These are phyloP conservation scores for Dendrothele bispora DNA, from an alignment of 768 basidiomycete genomes.

Conservation along the genomic window DNA sequence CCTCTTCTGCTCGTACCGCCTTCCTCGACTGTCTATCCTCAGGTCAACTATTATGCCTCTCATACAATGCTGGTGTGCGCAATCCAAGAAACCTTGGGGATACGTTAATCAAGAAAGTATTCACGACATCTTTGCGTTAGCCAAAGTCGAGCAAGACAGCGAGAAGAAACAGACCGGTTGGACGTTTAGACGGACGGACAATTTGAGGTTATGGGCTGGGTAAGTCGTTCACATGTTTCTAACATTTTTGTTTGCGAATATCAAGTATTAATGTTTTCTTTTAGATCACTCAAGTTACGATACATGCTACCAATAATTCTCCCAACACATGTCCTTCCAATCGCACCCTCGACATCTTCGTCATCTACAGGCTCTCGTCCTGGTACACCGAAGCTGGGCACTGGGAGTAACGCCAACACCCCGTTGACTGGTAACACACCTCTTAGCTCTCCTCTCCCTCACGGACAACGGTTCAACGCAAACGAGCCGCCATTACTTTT, in stretches of 20 bases:
- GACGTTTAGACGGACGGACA: slow-evolving; percentile 87
- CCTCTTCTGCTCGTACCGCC: slow-evolving; percentile 28
- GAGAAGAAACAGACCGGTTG: slow-evolving; percentile 57
- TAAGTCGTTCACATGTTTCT: no score
- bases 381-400: no score
- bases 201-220: slow-evolving; percentile 84
- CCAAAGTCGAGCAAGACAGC: slow-evolving; percentile 41
- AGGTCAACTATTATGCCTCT: slow-evolving; percentile 77
- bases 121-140: slow-evolving; percentile 77
- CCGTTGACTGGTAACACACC: slow-evolving; percentile 20
- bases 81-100: slow-evolving; percentile 86
- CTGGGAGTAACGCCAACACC: slow-evolving; percentile 4
- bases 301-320: slow-evolving; percentile 72
- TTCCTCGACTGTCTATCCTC: slow-evolving; percentile 64
- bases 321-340: slow-evolving; percentile 37
- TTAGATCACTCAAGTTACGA: slow-evolving; percentile 78
- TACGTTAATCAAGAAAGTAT: slow-evolving; percentile 77
- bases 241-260: no score
- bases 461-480: slow-evolving; percentile 37
- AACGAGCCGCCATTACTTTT: slow-evolving; percentile 61
- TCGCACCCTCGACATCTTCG: no score
- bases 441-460: slow-evolving; percentile 25
- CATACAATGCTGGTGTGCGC: slow-evolving; percentile 81
- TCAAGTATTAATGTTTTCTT: slow-evolving; percentile 5
- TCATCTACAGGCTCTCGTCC: no score